Base-by-base conservation (phyloP, 345 rosid genomes). In the Brassica cretica region DNA sequence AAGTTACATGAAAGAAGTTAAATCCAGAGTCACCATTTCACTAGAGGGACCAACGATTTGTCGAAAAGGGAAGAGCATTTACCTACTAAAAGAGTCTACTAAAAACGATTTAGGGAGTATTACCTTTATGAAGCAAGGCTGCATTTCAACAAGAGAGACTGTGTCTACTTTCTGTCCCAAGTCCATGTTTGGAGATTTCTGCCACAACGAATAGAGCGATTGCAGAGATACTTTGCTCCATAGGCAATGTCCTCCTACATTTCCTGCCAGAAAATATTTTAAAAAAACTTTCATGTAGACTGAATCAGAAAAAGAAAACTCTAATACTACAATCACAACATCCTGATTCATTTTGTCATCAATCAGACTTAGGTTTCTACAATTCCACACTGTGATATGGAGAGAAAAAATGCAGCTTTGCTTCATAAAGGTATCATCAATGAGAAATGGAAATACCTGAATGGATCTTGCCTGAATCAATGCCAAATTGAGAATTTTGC, bases 111-210 rank as follows among this genome's bases (percentile, higher is more conserved):
- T 68, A 8, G 56, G 60, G 24, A 64, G 27, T 60, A 15, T 77
- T 84, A 96, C 99, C 97, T 96, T 96, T 59, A 93, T 82, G 77
- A 89, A 86, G 82, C 97, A 87, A 68, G 92, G 84, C 49, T 80
- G 88, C 96, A 96, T 86, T 46, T 87, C 88, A 80, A 96, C 86
- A 68, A 87, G 84, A 69, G 80, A 86, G 66, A 82, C 84, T 73
- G 85, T 77, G 83, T 91, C 98, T 72, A 85, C 86, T 81, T 90
- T 88, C 79, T 91, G 97, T 51, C 99, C 99, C 86, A 90, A 82
- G 80, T 84, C 80, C 84, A 96, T 80, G 85, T 88, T 84, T 18
- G 93, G 97, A 56, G 95, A 90, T 79, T 89, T 87, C 82, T 91
- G 88, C 99, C 90, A 93, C 41, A 87, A 86, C 15, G 74, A 10